phyloP scores from a whole-genome alignment of 2,329 filamentous ascomycete genomes.

The Thelonectria discophora region DNA sequence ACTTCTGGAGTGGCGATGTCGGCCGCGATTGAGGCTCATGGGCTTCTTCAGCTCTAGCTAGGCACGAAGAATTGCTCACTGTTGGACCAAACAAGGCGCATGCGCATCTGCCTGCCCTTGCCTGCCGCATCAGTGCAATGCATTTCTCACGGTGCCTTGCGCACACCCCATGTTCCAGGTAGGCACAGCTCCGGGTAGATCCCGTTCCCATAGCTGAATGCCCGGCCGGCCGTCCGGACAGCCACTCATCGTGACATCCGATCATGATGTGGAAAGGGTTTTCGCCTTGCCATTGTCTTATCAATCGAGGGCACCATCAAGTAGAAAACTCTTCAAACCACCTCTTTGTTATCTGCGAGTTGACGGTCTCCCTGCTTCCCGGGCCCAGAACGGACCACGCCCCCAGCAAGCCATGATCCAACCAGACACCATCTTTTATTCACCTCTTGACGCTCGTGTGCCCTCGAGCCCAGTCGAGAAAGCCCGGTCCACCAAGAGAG shows the following conservation, averaged over 20 bases:
- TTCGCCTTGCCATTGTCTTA: background rate
- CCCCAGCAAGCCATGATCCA: conserved; percentile 4
- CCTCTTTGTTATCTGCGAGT: background rate
- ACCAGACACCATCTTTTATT: conserved; percentile 5
- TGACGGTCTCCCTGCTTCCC: background rate
- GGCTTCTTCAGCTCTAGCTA: too few species aligned
- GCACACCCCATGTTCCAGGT: conserved; percentile 1
- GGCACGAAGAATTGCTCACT: background rate
- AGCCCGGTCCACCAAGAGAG: conserved; percentile 5
- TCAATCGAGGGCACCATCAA: conserved; percentile 1
- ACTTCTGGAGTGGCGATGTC: conserved; percentile 13
- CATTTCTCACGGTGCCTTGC: background rate
- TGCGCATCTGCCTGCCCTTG: background rate
- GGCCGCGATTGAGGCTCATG: conserved; percentile 6
- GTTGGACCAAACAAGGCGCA: background rate
- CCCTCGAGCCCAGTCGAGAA: conserved; percentile 17
- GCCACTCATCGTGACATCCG: conserved; percentile 2
- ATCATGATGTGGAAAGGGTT: background rate
- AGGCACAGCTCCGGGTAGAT: conserved; percentile 21
- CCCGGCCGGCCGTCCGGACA: conserved; percentile 14
- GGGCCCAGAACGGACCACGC: conserved; percentile 11
- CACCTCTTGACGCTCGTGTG: conserved; percentile 19
- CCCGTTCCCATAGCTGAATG: conserved; percentile 12
- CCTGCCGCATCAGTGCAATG: background rate
- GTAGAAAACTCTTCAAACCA: too few species aligned